Evolutionary conservation across 2,329 filamentous ascomycete genomes (phyloP), one percentile per base, ranked within the genome.

Genomic region (Proliferodiscus dingleyae): DNA sequence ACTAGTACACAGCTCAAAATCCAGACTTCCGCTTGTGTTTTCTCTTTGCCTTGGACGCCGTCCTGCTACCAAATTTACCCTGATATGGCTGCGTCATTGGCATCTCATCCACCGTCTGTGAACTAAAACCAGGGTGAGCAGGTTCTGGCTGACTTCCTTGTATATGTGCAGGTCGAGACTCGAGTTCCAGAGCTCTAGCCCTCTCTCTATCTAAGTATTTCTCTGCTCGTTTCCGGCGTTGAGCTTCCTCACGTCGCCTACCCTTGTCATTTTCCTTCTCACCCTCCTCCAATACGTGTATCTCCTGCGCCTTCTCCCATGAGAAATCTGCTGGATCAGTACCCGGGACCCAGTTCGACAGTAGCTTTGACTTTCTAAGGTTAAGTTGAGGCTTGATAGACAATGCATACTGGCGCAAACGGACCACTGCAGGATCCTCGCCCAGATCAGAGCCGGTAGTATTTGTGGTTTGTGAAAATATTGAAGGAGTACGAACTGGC

Each of bases 41-140:
- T 57, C 72, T 74, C 61, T 72, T 72, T 43, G 61, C 66, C 50
- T 61, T 65, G 48, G 64, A 66, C 40, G 55, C 45, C 28, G 56
- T 37, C 44, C 72, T 63, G 51, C 66, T 67, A 21, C 73, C 73
- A 66, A 73, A 74, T 4, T 61, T 52, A 2, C 74, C 74, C n/a
- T 67, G 51, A 18, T 72, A 64, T 10, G 73, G 72, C 58, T 77
- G 74, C n/a, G 72, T 64, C 61, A 64, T 64, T 10, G 62, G 54
- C 1, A 64, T 4, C 9, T 63, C 58, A 39, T 49, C 53, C 11
- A 54, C 45, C 3, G 49, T 38, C 36, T 64, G 62, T 22, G 61
- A 63, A 38, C 60, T 61, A 32, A 56, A 56, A 15, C 32, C 45
- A 22, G 50, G 43, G 15, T 46, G 41, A 19, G 26, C 24, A 24